A percentile compares a stretch with the other conserved stretches of the same genome.
These are phyloP conservation scores for Erodium trifolium DNA, from an alignment of 441 rosid genomes.

Conservation along the genomic window DNA sequence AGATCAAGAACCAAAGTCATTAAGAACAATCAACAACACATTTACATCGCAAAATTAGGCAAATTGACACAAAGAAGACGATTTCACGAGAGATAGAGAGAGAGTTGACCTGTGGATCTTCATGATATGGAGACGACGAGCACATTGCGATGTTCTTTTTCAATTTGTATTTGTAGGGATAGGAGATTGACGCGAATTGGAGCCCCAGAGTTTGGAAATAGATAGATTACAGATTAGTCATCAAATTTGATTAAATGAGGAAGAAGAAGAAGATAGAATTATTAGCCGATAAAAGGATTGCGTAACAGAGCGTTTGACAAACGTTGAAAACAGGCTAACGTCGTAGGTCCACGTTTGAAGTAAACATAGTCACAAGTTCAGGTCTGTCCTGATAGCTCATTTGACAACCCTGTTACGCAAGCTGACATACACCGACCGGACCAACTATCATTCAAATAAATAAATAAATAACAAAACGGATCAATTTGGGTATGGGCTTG, in stretches of 20 bases:
- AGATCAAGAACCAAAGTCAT: neutral
- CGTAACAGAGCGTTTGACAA: neutral
- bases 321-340: neutral
- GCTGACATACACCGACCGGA: neutral
- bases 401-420: neutral
- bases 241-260: conserved; percentile 2
- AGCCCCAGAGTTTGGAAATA: conserved; percentile 3
- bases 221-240: conserved; percentile 5
- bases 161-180: neutral
- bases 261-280: conserved; percentile 4
- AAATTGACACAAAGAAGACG: neutral
- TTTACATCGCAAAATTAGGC: neutral
- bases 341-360: neutral
- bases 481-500: neutral
- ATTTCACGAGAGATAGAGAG: conserved; percentile 1
- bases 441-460: too few species aligned
- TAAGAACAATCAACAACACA: neutral
- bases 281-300: neutral
- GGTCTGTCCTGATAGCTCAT: neutral
- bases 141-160: neutral
- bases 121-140: neutral
- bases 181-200: conserved; percentile 3
- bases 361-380: neutral
- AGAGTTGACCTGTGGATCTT: conserved; percentile 12
- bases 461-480: too few species aligned